A percentile compares a stretch with the other conserved stretches of the same genome.
Conservation (phyloP, 805 yeast species). For the Jamesozyma lodderae region DNA sequence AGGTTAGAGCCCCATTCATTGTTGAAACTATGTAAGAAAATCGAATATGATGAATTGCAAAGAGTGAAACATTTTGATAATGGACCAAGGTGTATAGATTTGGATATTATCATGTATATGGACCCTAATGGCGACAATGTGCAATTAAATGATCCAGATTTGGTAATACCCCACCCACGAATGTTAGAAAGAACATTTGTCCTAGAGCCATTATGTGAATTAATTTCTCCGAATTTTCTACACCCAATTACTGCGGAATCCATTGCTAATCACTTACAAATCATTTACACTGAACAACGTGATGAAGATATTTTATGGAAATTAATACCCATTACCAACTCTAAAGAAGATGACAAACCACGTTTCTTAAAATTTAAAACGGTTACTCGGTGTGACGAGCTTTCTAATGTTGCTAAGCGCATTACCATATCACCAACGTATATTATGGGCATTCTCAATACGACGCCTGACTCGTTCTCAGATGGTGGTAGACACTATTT, state of each 20-base stretch:
- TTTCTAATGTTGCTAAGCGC: slow-evolving; percentile 31
- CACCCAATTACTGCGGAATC: slow-evolving; percentile 90
- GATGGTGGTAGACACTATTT: slow-evolving; percentile 58
- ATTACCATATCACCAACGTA: slow-evolving; percentile 36
- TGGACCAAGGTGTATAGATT: slow-evolving; percentile 87
- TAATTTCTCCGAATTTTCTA: slow-evolving; percentile 51
- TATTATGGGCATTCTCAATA: slow-evolving; percentile 81
- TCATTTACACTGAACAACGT: slow-evolving; percentile 40
- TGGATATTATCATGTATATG: slow-evolving; percentile 68
- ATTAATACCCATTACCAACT: slow-evolving; percentile 37
- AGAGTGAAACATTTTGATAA: slow-evolving; percentile 75
- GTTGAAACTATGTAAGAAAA: slow-evolving; percentile 51
- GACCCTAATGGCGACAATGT: slow-evolving; percentile 29
- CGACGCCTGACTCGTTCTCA: slow-evolving; percentile 92
- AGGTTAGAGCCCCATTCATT: slow-evolving; percentile 54
- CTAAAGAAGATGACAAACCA: slow-evolving; percentile 9
- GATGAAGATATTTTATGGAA: slow-evolving; percentile 43
- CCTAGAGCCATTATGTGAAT: slow-evolving; percentile 76
- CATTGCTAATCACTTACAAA: slow-evolving; percentile 53
- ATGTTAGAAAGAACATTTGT: slow-evolving; percentile 91
- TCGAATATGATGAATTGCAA: slow-evolving; percentile 64
- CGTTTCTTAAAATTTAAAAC: slow-evolving; percentile 21
- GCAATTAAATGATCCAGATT: slow-evolving; percentile 45
- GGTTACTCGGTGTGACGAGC: slow-evolving; percentile 37
- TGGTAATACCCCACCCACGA: slow-evolving; percentile 76